phyloP scores from a whole-genome alignment of 805 yeast genomes.

The Priceomyces castillae region DNA sequence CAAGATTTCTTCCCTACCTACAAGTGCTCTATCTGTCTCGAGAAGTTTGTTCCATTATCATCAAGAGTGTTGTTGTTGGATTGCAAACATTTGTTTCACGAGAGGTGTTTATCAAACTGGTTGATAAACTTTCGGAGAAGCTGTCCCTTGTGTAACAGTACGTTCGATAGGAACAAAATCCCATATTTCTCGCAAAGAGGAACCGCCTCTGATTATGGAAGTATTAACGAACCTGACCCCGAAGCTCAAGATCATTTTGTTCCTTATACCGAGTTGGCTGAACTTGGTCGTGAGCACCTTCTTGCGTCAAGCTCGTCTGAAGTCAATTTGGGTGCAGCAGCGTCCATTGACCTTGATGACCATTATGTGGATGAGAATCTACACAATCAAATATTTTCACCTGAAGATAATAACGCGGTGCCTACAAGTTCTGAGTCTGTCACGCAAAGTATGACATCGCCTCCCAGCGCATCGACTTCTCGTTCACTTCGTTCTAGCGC shows the following conservation, averaged over 20 bases:
- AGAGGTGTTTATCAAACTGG: slow-evolving; percentile 59
- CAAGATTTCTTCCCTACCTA: slow-evolving; percentile 41
- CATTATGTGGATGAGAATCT: background rate
- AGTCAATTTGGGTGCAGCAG: background rate
- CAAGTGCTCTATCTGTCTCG: slow-evolving; percentile 62
- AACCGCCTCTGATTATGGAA: slow-evolving; percentile 20
- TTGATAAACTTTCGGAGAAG: slow-evolving; percentile 49
- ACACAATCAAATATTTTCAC: background rate
- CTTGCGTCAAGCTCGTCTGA: background rate
- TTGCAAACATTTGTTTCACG: slow-evolving; percentile 62
- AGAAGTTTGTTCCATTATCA: slow-evolving; percentile 45
- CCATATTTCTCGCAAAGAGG: slow-evolving; percentile 18
- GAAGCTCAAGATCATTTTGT: slow-evolving; percentile 3
- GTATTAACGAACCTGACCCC: slow-evolving; percentile 7
- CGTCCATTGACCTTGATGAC: background rate
- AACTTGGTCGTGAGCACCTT: background rate
- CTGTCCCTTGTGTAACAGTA: slow-evolving; percentile 57
- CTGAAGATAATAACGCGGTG: background rate
- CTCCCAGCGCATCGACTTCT: no score
- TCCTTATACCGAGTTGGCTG: background rate
- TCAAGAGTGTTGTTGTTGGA: slow-evolving; percentile 51
- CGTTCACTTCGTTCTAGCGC: slow-evolving; percentile 1
- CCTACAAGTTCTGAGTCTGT: no score
- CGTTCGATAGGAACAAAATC: slow-evolving; percentile 12
- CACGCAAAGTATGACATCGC: no score